Base-by-base conservation (phyloP, 495 filamentous ascomycete genomes). In the Neurospora intermedia region DNA sequence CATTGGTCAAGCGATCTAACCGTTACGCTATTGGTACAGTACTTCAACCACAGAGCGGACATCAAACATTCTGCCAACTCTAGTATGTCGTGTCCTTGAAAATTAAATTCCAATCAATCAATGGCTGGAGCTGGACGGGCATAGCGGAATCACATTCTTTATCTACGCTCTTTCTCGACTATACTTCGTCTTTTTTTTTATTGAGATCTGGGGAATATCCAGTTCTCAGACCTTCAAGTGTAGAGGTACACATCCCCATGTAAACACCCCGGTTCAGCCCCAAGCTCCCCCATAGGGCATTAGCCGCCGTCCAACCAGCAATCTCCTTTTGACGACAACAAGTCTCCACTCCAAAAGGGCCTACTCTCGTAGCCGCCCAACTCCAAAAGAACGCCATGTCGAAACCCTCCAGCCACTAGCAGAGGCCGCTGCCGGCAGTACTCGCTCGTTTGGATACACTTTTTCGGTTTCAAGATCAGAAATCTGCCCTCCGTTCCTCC, bases 331-430 rank as follows among this genome's bases (percentile, higher is more conserved):
- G 70, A 43, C 73, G 45, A 38, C 43, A 46, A 72, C 70, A n/a
- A 72, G 71, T 74, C 74, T 75, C 77, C 77, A 76, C 75, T 72
- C 66, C 42, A 72, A 62, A 41, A 72, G 75, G 54, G 78, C 72
- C 80, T 18, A 40, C 69, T 79, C 78, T 78, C 72, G 79, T 86
- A 86, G 81, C 84, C 84, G 84, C 84, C 84, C 81, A 75, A 74
- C 81, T 82, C 78, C 82, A 85, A 79, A 86, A 81, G 85, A 77
- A 84, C 84, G 84, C 84, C 83, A 82, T 85, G 77, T 77, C 81
- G 78, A 82, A 78, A 75, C 75, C 74, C 72, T 74, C 70, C 82
- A 85, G 79, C 84, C 84, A 86, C 83, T 85, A 77, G 79, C 82
- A 82, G 78, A 77, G 76, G 81, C 82, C 80, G 78, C 73, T 80